Base-by-base conservation (phyloP, 208 protist species). In the Trypanosoma scelopori region DNA sequence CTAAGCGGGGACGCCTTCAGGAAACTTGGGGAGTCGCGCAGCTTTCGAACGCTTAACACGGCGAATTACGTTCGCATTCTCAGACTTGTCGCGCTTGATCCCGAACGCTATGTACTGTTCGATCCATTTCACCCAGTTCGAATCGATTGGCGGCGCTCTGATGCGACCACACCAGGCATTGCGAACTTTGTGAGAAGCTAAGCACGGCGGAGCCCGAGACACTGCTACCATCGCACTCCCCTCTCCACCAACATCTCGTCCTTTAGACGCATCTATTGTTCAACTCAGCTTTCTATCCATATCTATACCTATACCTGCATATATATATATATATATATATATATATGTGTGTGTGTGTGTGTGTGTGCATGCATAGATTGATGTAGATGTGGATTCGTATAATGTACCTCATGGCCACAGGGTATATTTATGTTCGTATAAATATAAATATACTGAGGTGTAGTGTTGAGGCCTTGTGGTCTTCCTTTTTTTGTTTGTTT, bases 11-110 rank as follows among this genome's bases (percentile, higher is more conserved):
- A 53, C 0, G 63, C 63, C 0, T 69, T 60, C 46, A 30, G 39
- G 49, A 32, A 37, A 22, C 52, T 76, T 15, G 47, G 58, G 16
- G 46, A 60, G 39, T 81, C 69, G 32, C 28, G 53, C 1, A 72
- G 58, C 52, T 86, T 89, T 53, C 71, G 61, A 56, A 85, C 76
- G 0, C 60, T 92, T 13, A 82, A 89, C 66, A 79, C 56, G 39
- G 66, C 74, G 32, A 92, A 92, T 66, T 87, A 85, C 59, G 56
- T 81, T 37, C 73, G 85, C 28, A 70, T 84, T 46, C 53, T 89
- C 22, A 46, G 66, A 13, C 18, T 55, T 12, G 39, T 76, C 20
- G 43, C 53, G 18, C 55, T 56, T 41, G 46, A 71, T 23, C 58
- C 56, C n/a, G 59, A 69, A 18, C 57, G 68, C 6, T 61, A 56